Percentiles rank a stretch among this genome's conserved stretches.
Evolutionary conservation across 2,329 filamentous ascomycete species (phyloP).

Genomic region (Aaosphaeria pasadenensis): DNA sequence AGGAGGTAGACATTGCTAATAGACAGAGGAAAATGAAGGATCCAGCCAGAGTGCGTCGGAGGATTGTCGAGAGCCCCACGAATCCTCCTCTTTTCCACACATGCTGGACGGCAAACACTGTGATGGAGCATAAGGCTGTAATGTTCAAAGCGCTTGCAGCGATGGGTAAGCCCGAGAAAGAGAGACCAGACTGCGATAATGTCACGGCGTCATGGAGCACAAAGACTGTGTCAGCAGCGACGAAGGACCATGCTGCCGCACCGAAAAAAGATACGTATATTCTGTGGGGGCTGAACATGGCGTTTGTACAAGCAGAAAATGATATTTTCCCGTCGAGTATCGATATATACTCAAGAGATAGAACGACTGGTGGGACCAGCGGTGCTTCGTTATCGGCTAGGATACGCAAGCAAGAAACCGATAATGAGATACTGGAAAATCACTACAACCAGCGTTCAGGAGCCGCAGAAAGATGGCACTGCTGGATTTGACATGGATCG

Average conservation of each 20-base stretch:
- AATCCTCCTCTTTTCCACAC: conserved; percentile 24
- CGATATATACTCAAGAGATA: too few species aligned
- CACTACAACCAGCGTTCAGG: too few species aligned
- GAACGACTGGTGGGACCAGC: too few species aligned
- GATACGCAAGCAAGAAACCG: too few species aligned
- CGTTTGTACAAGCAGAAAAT: conserved; percentile 8
- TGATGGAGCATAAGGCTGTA: conserved; percentile 25
- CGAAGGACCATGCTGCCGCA: conserved; percentile 31
- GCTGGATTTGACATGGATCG: too few species aligned
- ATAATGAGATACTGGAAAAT: too few species aligned
- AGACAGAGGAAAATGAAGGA: conserved; percentile 20
- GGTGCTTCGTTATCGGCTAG: too few species aligned
- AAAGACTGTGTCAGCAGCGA: conserved; percentile 32
- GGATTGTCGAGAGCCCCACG: conserved; percentile 14
- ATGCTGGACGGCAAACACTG: conserved; percentile 26
- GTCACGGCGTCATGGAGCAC: conserved; percentile 35
- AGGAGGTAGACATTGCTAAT: conserved; percentile 21
- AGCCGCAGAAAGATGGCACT: too few species aligned
- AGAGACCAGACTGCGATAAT: conserved; percentile 20
- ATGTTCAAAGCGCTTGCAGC: conserved; percentile 30
- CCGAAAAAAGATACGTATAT: conserved; percentile 31
- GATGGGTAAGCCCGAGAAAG: conserved; percentile 25
- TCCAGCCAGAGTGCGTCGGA: conserved; percentile 14
- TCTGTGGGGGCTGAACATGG: conserved; percentile 24
- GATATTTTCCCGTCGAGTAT: too few species aligned